phyloP scores from a whole-genome alignment of 257 asterid species.

The Coffea canephora region DNA sequence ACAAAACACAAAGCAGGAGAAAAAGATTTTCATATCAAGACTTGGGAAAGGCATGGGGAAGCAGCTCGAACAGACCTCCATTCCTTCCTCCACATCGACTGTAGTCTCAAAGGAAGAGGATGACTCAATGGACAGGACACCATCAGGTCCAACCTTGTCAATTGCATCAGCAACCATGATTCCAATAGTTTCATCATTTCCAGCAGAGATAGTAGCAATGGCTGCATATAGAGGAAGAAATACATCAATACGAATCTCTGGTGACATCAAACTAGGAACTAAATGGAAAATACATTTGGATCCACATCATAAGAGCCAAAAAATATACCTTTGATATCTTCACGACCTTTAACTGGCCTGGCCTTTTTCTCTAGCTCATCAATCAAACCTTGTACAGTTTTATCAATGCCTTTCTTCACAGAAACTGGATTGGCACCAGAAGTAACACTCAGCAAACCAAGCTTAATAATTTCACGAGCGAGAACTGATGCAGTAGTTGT shows the following conservation, averaged over 20 bases:
- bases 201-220: constrained; percentile 87
- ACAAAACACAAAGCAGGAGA: background rate
- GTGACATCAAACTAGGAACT: background rate
- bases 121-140: constrained; percentile 94
- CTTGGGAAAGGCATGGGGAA: background rate
- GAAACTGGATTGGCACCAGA: constrained; percentile 98
- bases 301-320: background rate
- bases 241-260: background rate
- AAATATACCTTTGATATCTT: constrained; percentile 75
- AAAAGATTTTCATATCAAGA: background rate
- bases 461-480: constrained; percentile 95
- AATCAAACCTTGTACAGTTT: constrained; percentile 71
- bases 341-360: constrained; percentile 92
- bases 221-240: constrained; percentile 46
- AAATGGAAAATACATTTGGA: background rate
- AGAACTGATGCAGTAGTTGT: constrained; percentile 92
- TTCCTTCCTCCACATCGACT: constrained; percentile 95
- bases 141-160: constrained; percentile 98
- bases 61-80: constrained; percentile 68
- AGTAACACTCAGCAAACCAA: constrained; percentile 86
- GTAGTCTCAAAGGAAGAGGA: constrained; percentile 96
- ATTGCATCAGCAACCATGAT: constrained; percentile 92
- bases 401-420: constrained; percentile 86
- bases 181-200: constrained; percentile 86
- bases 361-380: constrained; percentile 83